Conservation (phyloP, 1,139 yeast species). For the Candida anutae region DNA sequence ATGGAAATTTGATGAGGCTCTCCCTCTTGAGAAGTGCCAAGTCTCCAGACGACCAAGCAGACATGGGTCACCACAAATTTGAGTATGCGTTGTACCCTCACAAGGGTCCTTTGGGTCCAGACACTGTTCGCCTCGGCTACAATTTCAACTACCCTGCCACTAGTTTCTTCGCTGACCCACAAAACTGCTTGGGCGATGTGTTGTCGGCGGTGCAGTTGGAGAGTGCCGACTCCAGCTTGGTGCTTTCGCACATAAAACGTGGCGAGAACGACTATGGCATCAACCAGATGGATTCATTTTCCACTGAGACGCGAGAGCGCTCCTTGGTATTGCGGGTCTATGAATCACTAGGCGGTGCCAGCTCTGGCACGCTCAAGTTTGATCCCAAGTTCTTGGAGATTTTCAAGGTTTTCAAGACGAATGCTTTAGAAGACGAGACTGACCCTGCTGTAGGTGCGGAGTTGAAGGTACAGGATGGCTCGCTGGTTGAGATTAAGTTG, state of each 20-base stretch:
- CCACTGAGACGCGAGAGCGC: conserved; percentile 20
- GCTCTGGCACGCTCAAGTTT: conserved; percentile 46
- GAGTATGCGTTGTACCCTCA: conserved; percentile 85
- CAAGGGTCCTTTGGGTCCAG: conserved; percentile 50
- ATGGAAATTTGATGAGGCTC: conserved; percentile 80
- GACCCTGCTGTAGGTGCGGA: conserved; percentile 9
- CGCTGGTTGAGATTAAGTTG: conserved; percentile 36
- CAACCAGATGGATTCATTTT: conserved; percentile 18
- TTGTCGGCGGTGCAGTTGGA: conserved; percentile 17
- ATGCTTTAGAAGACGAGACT: conserved; percentile 61
- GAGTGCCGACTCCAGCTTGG: conserved; percentile 55
- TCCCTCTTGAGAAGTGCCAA: conserved; percentile 80
- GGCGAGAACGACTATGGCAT: conserved; percentile 75
- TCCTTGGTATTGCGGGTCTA: conserved; percentile 68
- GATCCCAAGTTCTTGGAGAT: conserved; percentile 26
- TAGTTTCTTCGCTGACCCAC: conserved; percentile 10
- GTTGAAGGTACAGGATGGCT: conserved; percentile 18
- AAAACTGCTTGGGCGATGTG: conserved; percentile 13
- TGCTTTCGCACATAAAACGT: conserved; percentile 74
- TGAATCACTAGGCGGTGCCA: conserved; percentile 76
- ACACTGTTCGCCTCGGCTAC: conserved; percentile 68
- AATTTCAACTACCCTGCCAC: conserved; percentile 63
- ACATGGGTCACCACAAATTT: conserved; percentile 82
- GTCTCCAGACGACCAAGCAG: conserved; percentile 88
- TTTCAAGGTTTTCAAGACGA: conserved; percentile 48